These are phyloP conservation scores for Beauveria sp. DNA, from an alignment of 2,329 filamentous ascomycete species.

Conservation along the genomic window DNA sequence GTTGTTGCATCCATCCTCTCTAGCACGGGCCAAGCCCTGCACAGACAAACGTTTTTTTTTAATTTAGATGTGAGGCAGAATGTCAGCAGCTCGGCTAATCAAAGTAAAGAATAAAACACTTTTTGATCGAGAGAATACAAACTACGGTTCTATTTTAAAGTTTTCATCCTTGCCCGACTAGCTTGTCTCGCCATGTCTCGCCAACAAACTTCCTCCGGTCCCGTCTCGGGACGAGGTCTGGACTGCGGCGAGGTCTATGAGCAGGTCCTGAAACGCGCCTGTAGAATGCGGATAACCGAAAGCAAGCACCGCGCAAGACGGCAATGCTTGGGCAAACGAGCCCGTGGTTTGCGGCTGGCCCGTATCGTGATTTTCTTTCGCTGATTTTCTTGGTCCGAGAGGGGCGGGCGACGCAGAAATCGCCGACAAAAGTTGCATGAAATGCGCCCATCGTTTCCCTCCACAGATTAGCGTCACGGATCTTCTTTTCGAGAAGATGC, in stretches of 20 bases:
- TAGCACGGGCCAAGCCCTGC: slow-evolving; percentile 3
- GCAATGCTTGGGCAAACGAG: neutral
- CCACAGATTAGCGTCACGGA: no score
- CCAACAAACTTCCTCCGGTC: neutral
- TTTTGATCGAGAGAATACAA: neutral
- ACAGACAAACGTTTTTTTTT: neutral
- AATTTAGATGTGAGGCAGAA: neutral
- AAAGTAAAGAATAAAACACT: neutral
- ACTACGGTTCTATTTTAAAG: neutral
- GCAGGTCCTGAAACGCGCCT: neutral
- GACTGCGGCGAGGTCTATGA: neutral
- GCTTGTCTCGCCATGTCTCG: neutral
- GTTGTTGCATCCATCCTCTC: neutral
- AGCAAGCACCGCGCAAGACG: no score
- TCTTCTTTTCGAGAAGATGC: neutral
- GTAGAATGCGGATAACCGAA: no score
- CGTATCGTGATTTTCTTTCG: neutral
- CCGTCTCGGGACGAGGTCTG: neutral
- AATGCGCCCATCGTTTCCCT: no score
- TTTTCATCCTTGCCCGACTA: neutral
- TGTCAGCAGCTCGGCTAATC: neutral
- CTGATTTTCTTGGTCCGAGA: neutral
- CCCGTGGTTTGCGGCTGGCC: neutral
- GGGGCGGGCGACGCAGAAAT: no score
- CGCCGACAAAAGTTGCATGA: no score